A percentile compares a stretch with the other conserved stretches of the same genome.
phyloP scores from a whole-genome alignment of 1,284 basidiomycete genomes.

The Boletus semigastroideus region DNA sequence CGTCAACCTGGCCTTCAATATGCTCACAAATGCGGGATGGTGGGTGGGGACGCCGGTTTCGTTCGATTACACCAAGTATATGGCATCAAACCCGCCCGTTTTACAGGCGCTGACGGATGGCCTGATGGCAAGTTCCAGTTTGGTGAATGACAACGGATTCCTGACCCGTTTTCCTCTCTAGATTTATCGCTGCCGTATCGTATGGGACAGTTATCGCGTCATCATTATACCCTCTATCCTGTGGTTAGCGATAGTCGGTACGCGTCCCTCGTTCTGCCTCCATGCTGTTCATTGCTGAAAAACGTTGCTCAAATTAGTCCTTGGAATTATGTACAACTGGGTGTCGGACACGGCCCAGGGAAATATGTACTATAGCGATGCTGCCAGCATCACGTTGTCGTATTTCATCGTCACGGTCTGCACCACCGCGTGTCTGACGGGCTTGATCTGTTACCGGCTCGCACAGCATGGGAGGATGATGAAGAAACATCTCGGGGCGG shows the following conservation, averaged over 20 bases:
- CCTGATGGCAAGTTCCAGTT: no score
- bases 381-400: conserved; percentile 2
- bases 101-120: no score
- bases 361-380: conserved; percentile 3
- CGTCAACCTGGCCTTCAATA: no score
- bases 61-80: no score
- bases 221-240: conserved; percentile 14
- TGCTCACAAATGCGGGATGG: no score
- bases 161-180: not conserved
- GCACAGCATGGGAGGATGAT: not conserved
- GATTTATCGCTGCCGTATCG: conserved; percentile 11
- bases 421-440: conserved; percentile 5
- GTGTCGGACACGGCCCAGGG: not conserved
- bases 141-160: no score
- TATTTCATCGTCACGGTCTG: conserved; percentile 11
- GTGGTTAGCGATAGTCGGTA: conserved; percentile 13
- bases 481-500: not conserved
- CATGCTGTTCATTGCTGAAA: not conserved
- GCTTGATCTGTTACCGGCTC: conserved; percentile 14
- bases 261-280: not conserved
- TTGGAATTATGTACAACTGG: conserved; percentile 6
- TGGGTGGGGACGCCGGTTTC: no score
- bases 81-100: no score
- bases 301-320: not conserved
- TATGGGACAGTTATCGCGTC: conserved; percentile 9